Evolutionary conservation across 2,329 filamentous ascomycete species (phyloP), one percentile per base, ranked within the genome.

Genomic region (Colletotrichum echinochloae): DNA sequence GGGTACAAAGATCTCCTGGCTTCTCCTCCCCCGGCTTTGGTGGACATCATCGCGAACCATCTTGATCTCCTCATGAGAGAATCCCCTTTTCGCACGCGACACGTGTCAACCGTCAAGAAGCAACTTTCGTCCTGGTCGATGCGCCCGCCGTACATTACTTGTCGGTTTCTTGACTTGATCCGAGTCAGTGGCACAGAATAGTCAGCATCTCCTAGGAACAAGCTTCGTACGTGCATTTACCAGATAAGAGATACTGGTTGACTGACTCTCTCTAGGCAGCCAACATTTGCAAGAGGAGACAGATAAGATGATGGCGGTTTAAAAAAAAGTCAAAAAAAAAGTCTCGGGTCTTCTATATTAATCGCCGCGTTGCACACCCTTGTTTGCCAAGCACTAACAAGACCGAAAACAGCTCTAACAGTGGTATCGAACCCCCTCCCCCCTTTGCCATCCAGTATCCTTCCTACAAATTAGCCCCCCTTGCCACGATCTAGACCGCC

Each of bases 381-480:
- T 16, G 41, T 51, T 20, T 20, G 33, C 33, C 46, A 44, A 60
- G n/a, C 39, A 33, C 23, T 7, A 41, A 33, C 56, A 57, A 41
- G 23, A 18, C 33, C 11, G 41, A 41, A 67, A 57, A 49, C 30
- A 23, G 26, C 49, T 62, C 39, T 30, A 56, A 33, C 44, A 41
- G 26, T 64, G 60, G 60, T 57, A 67, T 57, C 51, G 49, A 64
- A 28, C 46, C 28, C 44, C n/a, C 23, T 3, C n/a, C 44, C n/a
- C 23, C 2, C n/a, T 5, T 41, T 63, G 7, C 18, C 28, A 23
- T 41, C 28, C 2, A 39, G 14, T 46, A 26, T 30, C 14, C 46
- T 5, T 33, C 30, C 30, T 33, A 33, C 30, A 8, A 8, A 33
- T 4, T 20, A 49, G 52, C 37, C 64, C 39, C 41, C 20, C 2